A percentile compares a stretch with the other conserved stretches of the same genome.
Evolutionary conservation across 2,329 filamentous ascomycete species (phyloP).

Genomic region (Fusarium newnesense): DNA sequence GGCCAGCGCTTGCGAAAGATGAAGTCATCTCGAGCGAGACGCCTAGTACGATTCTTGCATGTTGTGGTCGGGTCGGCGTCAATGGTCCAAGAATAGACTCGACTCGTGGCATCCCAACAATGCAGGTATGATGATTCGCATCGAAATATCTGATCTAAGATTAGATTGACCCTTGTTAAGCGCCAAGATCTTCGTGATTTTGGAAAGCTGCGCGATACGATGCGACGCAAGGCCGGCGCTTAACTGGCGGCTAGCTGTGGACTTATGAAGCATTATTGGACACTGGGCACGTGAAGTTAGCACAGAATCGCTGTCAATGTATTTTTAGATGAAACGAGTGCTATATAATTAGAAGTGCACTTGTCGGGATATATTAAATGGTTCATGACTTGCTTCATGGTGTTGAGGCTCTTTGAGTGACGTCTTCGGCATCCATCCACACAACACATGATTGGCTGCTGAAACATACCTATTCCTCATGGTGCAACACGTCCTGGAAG

Average conservation of each 20-base stretch:
- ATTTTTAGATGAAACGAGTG: conserved; percentile 27
- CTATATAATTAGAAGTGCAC: conserved; percentile 13
- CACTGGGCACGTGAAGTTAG: conserved; percentile 3
- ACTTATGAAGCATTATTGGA: conserved; percentile 25
- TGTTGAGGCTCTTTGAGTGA: conserved; percentile 43
- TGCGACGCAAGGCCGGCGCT: conserved; percentile 37
- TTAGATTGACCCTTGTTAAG: conserved; percentile 22
- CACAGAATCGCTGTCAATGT: background rate
- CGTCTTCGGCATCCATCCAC: conserved; percentile 8
- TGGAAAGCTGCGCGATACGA: conserved; percentile 27
- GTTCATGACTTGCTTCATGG: conserved; percentile 20
- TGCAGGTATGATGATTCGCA: conserved; percentile 24
- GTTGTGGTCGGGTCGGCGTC: conserved; percentile 23
- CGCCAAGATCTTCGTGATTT: conserved; percentile 30
- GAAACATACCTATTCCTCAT: background rate
- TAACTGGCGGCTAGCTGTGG: conserved; percentile 40
- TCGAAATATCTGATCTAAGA: conserved; percentile 25
- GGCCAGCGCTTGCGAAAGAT: conserved; percentile 15
- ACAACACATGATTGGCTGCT: conserved; percentile 32
- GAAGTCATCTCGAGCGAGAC: conserved; percentile 34
- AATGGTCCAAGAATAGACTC: conserved; percentile 20
- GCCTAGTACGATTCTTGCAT: conserved; percentile 30
- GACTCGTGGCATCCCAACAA: background rate
- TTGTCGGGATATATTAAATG: background rate
- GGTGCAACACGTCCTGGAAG: background rate